Base-by-base conservation (phyloP, 768 basidiomycete species). In the Pleurotus platypus region DNA sequence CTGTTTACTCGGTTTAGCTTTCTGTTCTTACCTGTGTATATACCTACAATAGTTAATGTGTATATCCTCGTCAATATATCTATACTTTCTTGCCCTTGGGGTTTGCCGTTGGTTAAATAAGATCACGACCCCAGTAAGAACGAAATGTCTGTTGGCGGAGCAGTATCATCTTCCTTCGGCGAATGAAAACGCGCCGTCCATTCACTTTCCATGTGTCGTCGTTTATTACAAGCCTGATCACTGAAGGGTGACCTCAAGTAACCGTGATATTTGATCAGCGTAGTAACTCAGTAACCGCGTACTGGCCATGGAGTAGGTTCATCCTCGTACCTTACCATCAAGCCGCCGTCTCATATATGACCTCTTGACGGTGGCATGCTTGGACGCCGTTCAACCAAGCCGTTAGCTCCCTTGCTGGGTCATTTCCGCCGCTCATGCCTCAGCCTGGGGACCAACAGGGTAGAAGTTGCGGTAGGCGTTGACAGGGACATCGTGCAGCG, bases 401-500 rank as follows among this genome's bases (percentile, higher is more conserved):
- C 0, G 69, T 97, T 9, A 12, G 94, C 4, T 90, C 91, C 2
- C 71, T 98, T 9, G 83, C 84, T 0, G 89, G 90, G 1, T 74
- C 85, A 8, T 90, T 96, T 72, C 88, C 90, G 0, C 20, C 20
- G 20, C 20, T 20, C 20, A 20, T 20, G 20, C 20, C 20, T 20
- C 20, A 20, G 20, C 2, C 20, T 20, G 96, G n/a, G 98, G 95
- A 1, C 92, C 89, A 76, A 99, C 98, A 20, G 20, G 69, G 96
- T 96, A 0, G 94, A 98, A 66, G 94, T 97, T 2, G 89, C 87
- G 5, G 92, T 91, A 22, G 96, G 93, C 0, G 77, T 99, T 2
- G 72, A 79, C 1, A 76, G 84, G 62, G 87, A 85, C 0, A 72
- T 84, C 1, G 91, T 84, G 0, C 86, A 89, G 59, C 73, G 77